Conservation (phyloP, 1,284 basidiomycete genomes). For the Ustilago bromivora region DNA sequence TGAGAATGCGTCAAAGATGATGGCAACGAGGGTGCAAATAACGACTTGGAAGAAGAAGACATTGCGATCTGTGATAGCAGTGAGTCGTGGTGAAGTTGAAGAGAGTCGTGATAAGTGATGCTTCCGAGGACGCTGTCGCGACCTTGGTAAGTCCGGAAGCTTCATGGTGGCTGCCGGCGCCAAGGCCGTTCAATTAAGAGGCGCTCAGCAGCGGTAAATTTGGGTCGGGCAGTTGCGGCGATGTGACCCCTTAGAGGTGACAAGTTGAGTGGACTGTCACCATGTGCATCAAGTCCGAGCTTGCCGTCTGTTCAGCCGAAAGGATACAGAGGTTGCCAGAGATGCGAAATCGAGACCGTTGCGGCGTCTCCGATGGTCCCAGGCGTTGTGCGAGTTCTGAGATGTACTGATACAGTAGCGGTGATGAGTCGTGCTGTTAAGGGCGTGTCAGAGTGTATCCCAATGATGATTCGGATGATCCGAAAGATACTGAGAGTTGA, state of each 20-base stretch:
- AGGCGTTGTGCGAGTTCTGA: background rate
- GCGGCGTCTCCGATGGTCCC: no score
- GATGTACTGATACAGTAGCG: background rate
- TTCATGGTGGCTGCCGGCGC: slow-evolving; percentile 29
- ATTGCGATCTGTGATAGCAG: background rate
- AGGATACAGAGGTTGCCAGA: background rate
- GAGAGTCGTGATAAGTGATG: background rate
- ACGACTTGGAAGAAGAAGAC: slow-evolving; percentile 40
- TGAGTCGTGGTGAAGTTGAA: background rate
- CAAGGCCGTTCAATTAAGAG: slow-evolving; percentile 18
- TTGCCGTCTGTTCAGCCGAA: background rate
- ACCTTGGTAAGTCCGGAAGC: slow-evolving; percentile 26
- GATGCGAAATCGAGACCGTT: background rate
- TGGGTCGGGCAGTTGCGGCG: background rate
- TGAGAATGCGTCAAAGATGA: slow-evolving; percentile 28
- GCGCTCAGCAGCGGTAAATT: background rate
- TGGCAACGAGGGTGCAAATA: slow-evolving; percentile 30
- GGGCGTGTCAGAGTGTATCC: background rate
- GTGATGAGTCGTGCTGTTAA: background rate
- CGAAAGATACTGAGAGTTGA: background rate
- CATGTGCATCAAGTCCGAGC: background rate
- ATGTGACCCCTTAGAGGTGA: background rate
- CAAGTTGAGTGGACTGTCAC: background rate
- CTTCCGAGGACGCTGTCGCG: slow-evolving; percentile 30
- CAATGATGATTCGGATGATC: background rate